These are phyloP conservation scores for Claviceps sp. DNA, from an alignment of 2,329 filamentous ascomycete genomes.

Conservation along the genomic window DNA sequence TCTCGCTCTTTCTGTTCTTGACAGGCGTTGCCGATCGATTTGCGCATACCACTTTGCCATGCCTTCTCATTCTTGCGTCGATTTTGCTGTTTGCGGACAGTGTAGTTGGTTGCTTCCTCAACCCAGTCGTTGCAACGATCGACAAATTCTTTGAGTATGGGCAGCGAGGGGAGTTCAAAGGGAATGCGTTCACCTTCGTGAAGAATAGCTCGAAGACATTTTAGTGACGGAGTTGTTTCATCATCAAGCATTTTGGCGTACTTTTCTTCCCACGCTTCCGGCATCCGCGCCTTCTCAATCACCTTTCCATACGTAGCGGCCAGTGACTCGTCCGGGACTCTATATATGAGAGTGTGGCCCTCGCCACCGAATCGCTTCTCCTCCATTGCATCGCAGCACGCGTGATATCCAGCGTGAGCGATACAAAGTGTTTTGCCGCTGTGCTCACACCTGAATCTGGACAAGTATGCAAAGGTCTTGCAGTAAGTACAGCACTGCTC, in stretches of 20 bases:
- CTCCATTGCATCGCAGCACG: slow-evolving; percentile 63
- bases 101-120: slow-evolving; percentile 91
- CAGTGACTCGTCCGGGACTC: slow-evolving; percentile 61
- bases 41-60: slow-evolving; percentile 62
- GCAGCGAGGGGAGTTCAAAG: slow-evolving; percentile 71
- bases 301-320: slow-evolving; percentile 57
- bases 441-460: slow-evolving; percentile 73
- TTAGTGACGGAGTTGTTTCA: slow-evolving; percentile 72
- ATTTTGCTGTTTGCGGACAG: slow-evolving; percentile 93
- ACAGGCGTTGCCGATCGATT: slow-evolving; percentile 41
- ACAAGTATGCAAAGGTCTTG: slow-evolving; percentile 84
- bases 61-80: slow-evolving; percentile 87
- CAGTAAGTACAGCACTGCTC: slow-evolving; percentile 89
- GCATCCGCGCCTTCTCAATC: slow-evolving; percentile 71
- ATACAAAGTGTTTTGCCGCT: slow-evolving; percentile 75
- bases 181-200: slow-evolving; percentile 95
- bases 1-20: slow-evolving; percentile 72
- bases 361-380: slow-evolving; percentile 53
- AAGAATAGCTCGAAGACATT: slow-evolving; percentile 68
- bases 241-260: slow-evolving; percentile 74
- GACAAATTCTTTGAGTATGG: slow-evolving; percentile 76
- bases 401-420: slow-evolving; percentile 62
- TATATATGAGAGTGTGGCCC: slow-evolving; percentile 64
- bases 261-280: slow-evolving; percentile 83
- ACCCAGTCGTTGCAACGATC: slow-evolving; percentile 96